Evolutionary conservation across 306 rosid species (phyloP).

Genomic region (Cucurbita ficifolia): DNA sequence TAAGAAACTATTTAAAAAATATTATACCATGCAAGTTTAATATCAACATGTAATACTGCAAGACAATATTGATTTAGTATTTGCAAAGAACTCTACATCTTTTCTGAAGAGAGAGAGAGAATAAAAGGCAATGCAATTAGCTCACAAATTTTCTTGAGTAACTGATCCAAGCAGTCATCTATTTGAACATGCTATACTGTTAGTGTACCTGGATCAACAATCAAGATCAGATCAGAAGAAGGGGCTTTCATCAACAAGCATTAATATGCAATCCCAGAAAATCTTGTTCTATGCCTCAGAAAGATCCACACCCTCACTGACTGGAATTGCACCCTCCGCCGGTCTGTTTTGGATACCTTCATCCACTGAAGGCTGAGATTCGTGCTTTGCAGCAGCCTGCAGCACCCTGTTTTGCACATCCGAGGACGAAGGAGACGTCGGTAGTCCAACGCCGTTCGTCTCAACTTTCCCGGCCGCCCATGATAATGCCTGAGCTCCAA

Average conservation of each 20-base stretch:
- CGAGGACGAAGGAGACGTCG: constrained; percentile 86
- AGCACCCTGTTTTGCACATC: constrained; percentile 83
- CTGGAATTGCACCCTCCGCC: constrained; percentile 30
- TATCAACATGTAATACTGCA: not conserved
- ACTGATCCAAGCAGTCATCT: not conserved
- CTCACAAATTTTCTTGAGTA: not conserved
- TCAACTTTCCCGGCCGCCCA: constrained; percentile 93
- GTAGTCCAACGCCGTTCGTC: constrained; percentile 61
- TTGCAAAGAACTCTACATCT: constrained; percentile 3
- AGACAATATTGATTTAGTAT: not conserved
- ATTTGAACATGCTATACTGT: not conserved
- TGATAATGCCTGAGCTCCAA: constrained; percentile 61
- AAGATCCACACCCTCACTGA: constrained; percentile 36
- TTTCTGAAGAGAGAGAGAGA: not conserved
- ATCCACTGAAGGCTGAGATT: constrained; percentile 71
- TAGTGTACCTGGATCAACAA: not conserved
- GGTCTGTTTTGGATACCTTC: constrained; percentile 42
- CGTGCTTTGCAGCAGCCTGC: constrained; percentile 96
- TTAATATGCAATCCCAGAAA: not conserved
- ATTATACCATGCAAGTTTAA: too few relatives aligned
- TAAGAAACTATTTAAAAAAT: too few relatives aligned
- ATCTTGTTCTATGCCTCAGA: constrained; percentile 25
- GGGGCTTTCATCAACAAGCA: not conserved
- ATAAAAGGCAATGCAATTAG: not conserved
- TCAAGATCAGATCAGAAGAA: not conserved